Evolutionary conservation across 257 asterid species (phyloP).

Genomic region (Pogostemon cablin): DNA sequence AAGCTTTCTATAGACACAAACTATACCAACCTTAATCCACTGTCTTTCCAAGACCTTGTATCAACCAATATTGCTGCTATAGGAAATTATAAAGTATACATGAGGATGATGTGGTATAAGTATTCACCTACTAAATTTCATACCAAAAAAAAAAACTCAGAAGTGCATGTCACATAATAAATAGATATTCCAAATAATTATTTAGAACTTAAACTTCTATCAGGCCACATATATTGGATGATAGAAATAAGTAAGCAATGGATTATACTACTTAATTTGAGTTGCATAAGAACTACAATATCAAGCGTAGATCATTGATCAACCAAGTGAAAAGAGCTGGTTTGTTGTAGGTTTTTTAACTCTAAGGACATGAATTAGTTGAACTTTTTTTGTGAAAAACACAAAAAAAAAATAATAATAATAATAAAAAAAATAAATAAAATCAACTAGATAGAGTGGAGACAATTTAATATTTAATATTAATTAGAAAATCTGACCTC

Average conservation of each 20-base stretch:
- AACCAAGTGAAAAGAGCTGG: neutral
- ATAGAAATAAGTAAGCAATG: neutral
- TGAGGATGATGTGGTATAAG: constrained; percentile 16
- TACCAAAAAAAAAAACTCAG: neutral
- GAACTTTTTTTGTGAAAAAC: constrained; percentile 4
- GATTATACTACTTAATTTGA: neutral
- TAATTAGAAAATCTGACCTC: constrained; percentile 59
- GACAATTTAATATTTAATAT: constrained; percentile 9
- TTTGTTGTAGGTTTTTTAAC: neutral
- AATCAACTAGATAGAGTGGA: constrained; percentile 1
- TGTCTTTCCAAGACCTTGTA: constrained; percentile 5
- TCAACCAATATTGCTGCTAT: neutral
- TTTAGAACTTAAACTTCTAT: neutral
- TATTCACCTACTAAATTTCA: constrained; percentile 12
- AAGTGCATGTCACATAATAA: neutral
- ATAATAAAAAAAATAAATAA: constrained; percentile 3
- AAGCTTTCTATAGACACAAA: neutral
- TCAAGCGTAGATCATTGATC: neutral
- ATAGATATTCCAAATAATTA: neutral
- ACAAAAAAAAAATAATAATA: too few relatives aligned
- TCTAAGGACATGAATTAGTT: constrained; percentile 18
- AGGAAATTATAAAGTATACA: constrained; percentile 1
- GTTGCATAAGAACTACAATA: neutral
- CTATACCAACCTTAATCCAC: neutral
- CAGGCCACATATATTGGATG: constrained; percentile 11